These are phyloP conservation scores for Metschnikowia gruessii DNA, from an alignment of 805 yeast species.

Conservation along the genomic window DNA sequence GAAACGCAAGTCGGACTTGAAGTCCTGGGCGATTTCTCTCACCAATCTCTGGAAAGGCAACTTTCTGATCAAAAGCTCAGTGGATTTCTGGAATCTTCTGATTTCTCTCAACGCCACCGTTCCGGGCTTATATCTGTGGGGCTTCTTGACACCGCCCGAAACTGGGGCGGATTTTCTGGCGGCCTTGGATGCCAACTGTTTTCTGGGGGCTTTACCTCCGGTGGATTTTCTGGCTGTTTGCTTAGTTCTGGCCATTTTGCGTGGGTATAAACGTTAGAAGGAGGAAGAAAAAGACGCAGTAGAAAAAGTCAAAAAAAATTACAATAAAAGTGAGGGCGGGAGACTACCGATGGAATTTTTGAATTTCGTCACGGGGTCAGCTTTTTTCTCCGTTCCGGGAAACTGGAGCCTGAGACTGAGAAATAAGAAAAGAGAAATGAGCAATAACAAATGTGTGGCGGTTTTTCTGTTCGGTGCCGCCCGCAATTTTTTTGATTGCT, in stretches of 20 bases:
- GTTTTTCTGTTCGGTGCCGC: too few species aligned
- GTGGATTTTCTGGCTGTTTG: slow-evolving; percentile 49
- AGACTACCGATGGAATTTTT: background rate
- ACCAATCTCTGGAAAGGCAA: slow-evolving; percentile 48
- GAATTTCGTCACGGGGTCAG: too few species aligned
- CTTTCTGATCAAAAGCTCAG: slow-evolving; percentile 45
- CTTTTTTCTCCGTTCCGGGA: too few species aligned
- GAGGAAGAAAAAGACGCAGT: background rate
- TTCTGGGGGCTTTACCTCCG: slow-evolving; percentile 50
- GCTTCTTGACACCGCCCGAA: slow-evolving; percentile 47
- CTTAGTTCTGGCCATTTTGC: slow-evolving; percentile 44
- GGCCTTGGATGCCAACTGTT: slow-evolving; percentile 47
- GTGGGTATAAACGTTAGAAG: background rate
- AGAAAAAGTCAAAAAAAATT: background rate
- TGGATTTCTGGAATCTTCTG: slow-evolving; percentile 46
- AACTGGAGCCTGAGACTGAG: background rate
- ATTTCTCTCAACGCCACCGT: slow-evolving; percentile 49
- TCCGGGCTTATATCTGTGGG: slow-evolving; percentile 50
- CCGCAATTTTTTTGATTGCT: background rate
- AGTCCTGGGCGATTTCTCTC: slow-evolving; percentile 47
- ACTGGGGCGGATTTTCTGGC: slow-evolving; percentile 48
- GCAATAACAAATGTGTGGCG: too few species aligned
- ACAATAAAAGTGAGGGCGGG: slow-evolving; percentile 6
- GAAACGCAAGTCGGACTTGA: slow-evolving; percentile 45
- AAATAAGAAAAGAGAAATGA: too few species aligned